Evolutionary conservation across 768 basidiomycete species (phyloP).

Genomic region (Lentinula raphanica): DNA sequence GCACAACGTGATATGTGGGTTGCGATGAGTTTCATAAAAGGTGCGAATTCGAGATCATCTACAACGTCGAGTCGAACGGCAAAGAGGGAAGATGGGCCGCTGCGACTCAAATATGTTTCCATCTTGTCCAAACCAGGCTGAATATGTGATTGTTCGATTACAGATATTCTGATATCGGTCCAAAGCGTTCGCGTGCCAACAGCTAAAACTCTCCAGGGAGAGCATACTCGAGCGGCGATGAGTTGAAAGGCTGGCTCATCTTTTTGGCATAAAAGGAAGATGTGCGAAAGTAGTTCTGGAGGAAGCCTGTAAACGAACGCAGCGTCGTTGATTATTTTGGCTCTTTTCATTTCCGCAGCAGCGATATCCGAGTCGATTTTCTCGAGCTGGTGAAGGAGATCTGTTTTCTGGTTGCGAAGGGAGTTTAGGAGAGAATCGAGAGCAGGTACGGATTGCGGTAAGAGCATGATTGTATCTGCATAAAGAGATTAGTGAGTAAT

Average conservation of each 20-base stretch:
- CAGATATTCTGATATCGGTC: conserved; percentile 31
- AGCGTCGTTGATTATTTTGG: conserved; percentile 29
- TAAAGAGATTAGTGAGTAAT: background rate
- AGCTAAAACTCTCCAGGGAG: conserved; percentile 37
- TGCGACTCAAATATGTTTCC: conserved; percentile 30
- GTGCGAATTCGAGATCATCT: conserved; percentile 17
- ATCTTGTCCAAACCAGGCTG: conserved; percentile 18
- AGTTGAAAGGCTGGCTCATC: conserved; percentile 27
- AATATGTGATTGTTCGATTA: conserved; percentile 19
- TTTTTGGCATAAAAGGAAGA: conserved; percentile 32
- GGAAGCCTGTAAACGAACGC: conserved; percentile 32
- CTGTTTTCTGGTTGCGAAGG: background rate
- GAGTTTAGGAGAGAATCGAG: background rate
- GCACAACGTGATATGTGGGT: conserved; percentile 35
- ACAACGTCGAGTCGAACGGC: conserved; percentile 29
- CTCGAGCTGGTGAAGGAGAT: conserved; percentile 30
- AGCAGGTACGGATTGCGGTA: background rate
- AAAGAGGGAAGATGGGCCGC: conserved; percentile 27
- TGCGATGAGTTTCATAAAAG: conserved; percentile 27
- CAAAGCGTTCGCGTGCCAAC: conserved; percentile 39
- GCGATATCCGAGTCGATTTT: conserved; percentile 27
- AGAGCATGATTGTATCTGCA: background rate
- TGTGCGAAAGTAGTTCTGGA: conserved; percentile 32
- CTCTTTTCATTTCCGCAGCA: conserved; percentile 25
- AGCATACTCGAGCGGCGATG: conserved; percentile 39